phyloP scores from a whole-genome alignment of 1,284 basidiomycete species.

The Cutaneotrichosporon daszewskae region DNA sequence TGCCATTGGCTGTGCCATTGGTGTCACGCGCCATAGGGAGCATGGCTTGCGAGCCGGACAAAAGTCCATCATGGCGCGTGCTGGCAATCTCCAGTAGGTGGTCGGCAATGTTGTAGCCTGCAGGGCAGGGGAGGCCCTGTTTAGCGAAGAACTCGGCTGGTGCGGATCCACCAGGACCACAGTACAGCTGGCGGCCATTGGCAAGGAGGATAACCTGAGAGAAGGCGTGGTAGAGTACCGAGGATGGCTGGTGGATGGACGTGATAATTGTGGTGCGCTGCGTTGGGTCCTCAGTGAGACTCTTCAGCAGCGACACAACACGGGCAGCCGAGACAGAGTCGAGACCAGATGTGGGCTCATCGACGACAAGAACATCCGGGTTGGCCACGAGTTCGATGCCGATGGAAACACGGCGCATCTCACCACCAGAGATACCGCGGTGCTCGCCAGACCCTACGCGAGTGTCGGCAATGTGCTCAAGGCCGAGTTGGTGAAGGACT shows the following conservation, averaged over 20 bases:
- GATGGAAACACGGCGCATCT: constrained; percentile 65
- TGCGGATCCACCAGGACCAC: constrained; percentile 63
- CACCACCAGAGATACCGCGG: constrained; percentile 63
- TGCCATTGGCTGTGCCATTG: not conserved
- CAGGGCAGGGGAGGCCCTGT: constrained; percentile 52
- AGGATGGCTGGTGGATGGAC: constrained; percentile 78
- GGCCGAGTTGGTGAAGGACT: constrained; percentile 69
- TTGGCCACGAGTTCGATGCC: constrained; percentile 60
- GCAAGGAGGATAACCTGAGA: constrained; percentile 72
- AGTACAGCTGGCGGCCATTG: constrained; percentile 71
- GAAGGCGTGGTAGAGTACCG: constrained; percentile 76
- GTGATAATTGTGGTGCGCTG: constrained; percentile 74
- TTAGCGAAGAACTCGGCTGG: constrained; percentile 61
- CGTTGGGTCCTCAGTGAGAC: constrained; percentile 62
- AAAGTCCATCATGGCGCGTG: constrained; percentile 49
- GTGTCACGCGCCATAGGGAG: too few species aligned
- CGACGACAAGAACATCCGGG: constrained; percentile 59
- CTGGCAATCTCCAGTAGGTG: constrained; percentile 79
- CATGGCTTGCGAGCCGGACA: too few species aligned
- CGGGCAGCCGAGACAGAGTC: constrained; percentile 81
- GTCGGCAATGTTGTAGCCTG: constrained; percentile 83
- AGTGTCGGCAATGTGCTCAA: constrained; percentile 62
- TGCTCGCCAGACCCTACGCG: constrained; percentile 65
- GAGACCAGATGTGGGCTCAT: constrained; percentile 64
- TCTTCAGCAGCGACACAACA: constrained; percentile 66